A percentile compares a stretch with the other conserved stretches of the same genome.
Conservation (phyloP, 805 yeast genomes). For the Blastobotrys mokoenaii region DNA sequence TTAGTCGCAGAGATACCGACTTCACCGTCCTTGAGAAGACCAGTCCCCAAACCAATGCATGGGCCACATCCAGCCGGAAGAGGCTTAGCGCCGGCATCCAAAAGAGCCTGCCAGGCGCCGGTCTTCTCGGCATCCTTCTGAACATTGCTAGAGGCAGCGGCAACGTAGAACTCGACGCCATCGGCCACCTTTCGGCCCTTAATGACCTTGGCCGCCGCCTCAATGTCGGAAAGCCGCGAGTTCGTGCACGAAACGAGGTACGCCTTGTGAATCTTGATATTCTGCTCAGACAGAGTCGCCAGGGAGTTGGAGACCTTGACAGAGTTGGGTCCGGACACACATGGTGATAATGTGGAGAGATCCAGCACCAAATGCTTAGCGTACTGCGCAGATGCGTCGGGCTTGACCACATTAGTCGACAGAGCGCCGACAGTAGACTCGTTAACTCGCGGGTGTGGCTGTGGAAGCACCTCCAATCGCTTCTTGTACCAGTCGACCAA, state of each 20-base stretch:
- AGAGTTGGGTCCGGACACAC: constrained; percentile 93
- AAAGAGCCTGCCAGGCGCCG: constrained; percentile 87
- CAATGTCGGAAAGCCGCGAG: constrained; percentile 84
- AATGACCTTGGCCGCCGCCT: constrained; percentile 88
- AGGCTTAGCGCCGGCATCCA: constrained; percentile 90
- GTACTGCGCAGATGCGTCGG: constrained; percentile 76
- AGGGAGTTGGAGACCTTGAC: constrained; percentile 84
- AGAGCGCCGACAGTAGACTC: constrained; percentile 47
- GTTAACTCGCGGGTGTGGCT: constrained; percentile 80
- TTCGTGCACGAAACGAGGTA: constrained; percentile 97
- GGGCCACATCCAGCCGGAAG: constrained; percentile 99
- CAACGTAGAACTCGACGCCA: constrained; percentile 91
- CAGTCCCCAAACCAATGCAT: constrained; percentile 95
- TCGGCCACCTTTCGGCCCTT: constrained; percentile 75
- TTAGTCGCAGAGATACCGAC: constrained; percentile 98
- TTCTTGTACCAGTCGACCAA: constrained; percentile 70
- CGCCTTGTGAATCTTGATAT: constrained; percentile 83
- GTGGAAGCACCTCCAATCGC: constrained; percentile 49
- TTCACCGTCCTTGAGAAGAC: constrained; percentile 88
- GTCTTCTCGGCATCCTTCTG: constrained; percentile 83
- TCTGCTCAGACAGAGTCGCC: constrained; percentile 59
- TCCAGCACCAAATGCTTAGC: constrained; percentile 85
- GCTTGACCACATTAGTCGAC: constrained; percentile 34
- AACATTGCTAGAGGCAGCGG: constrained; percentile 92
- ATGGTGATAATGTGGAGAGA: constrained; percentile 72